Evolutionary conservation across 192 early-diverging fungal genomes (phyloP), one percentile per base, ranked within the genome.

Genomic region (Chytriomyces sp.): DNA sequence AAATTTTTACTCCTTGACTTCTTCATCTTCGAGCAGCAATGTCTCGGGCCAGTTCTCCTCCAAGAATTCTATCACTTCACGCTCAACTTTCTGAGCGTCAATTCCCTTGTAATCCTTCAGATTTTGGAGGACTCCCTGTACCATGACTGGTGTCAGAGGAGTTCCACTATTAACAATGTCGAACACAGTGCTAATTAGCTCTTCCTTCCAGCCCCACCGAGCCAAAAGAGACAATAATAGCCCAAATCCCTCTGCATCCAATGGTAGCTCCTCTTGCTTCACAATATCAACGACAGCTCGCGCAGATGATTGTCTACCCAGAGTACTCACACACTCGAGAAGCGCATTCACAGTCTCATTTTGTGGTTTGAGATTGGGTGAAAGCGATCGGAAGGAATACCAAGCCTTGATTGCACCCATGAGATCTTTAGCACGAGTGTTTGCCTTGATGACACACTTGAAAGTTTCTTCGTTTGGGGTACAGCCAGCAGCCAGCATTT

Each of bases 151-250:
- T 5, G 74, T 44, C 25, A 72, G 14, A 14, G 3, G 19, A 7
- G 25, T 12, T 4, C 69, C 77, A 14, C 34, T 62, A 36, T 75
- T 63, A 6, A 70, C 52, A 73, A 79, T 71, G 60, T 79, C 77
- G n/a, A 79, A 14, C 22, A 75, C 65, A 25, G 19, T 7, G 36
- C 44, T 28, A 5, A 73, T 77, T 5, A 77, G 12, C 28, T 68
- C 59, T 31, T 66, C 54, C 26, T 33, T 40, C 53, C 37, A 61
- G 28, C 77, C 73, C 34, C 39, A 64, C 40, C 65, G 63, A 14
- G 68, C 73, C 30, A 65, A 36, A 22, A 75, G 26, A 38, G 19
- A 39, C 5, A 72, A 28, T 12, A 37, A 33, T 8, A 39, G 19
- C 26, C 25, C 61, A 31, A 49, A 67, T n/a, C 70, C 70, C 17